A percentile compares a stretch with the other conserved stretches of the same genome.
These are phyloP conservation scores for Corynespora cassiicola DNA, from an alignment of 2,329 filamentous ascomycete species.

Conservation along the genomic window DNA sequence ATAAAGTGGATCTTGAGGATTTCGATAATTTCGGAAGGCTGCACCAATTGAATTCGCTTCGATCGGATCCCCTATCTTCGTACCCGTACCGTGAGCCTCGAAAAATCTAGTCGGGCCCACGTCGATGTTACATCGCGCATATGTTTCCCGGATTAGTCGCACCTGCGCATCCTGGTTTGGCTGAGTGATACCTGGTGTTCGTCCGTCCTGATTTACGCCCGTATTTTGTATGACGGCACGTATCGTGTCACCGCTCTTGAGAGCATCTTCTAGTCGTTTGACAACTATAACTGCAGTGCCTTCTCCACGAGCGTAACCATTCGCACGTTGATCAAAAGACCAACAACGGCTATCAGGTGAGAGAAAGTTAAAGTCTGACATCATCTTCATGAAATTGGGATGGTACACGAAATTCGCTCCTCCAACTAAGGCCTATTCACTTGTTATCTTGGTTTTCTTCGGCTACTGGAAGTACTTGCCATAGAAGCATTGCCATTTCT, in stretches of 20 bases:
- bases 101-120: slow-evolving; percentile 12
- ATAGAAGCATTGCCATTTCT: slow-evolving; percentile 23
- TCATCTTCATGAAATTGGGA: too few species aligned
- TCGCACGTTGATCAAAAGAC: slow-evolving; percentile 29
- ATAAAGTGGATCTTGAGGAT: slow-evolving; percentile 7
- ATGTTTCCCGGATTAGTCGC: slow-evolving; percentile 30
- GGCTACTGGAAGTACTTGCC: too few species aligned
- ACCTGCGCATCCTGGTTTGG: slow-evolving; percentile 43
- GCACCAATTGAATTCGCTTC: slow-evolving; percentile 11
- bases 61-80: slow-evolving; percentile 12
- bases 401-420: too few species aligned
- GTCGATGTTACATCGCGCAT: slow-evolving; percentile 6
- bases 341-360: slow-evolving; percentile 25
- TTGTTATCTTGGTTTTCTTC: too few species aligned
- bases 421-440: too few species aligned
- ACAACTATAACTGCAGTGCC: slow-evolving; percentile 30
- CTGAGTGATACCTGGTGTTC: slow-evolving; percentile 37
- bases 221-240: slow-evolving; percentile 27
- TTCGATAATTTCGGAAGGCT: slow-evolving; percentile 7
- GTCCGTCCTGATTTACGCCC: slow-evolving; percentile 21
- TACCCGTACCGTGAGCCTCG: slow-evolving; percentile 18
- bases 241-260: slow-evolving; percentile 30
- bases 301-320: slow-evolving; percentile 33
- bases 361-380: slow-evolving; percentile 8
- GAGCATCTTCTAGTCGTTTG: slow-evolving; percentile 26